Evolutionary conservation across 2,329 filamentous ascomycete species (phyloP).

Genomic region (Colletotrichum sp.): DNA sequence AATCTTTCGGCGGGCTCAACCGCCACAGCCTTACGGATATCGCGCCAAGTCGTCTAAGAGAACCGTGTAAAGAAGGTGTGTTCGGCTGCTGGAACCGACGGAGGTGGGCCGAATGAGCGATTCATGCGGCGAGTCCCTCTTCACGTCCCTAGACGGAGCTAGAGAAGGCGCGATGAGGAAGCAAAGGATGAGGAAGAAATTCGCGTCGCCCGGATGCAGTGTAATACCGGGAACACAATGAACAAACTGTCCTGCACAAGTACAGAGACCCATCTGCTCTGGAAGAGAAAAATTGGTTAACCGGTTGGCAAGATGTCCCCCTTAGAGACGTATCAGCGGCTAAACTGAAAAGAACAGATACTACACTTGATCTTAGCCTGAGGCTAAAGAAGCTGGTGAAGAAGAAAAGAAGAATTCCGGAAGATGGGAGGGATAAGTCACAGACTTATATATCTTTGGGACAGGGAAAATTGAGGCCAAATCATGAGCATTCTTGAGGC

Average conservation of each 20-base stretch:
- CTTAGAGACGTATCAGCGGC: neutral
- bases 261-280: neutral
- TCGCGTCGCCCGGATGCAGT: conserved; percentile 1
- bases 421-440: neutral
- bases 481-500: neutral
- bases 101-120: neutral
- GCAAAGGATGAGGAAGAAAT: neutral
- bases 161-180: neutral
- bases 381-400: conserved; percentile 25
- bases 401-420: conserved; percentile 12
- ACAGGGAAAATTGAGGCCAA: neutral
- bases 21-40: neutral
- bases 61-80: neutral
- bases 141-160: neutral
- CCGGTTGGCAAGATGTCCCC: neutral
- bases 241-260: neutral
- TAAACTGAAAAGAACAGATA: conserved; percentile 6
- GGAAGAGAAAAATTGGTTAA: neutral
- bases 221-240: conserved; percentile 5
- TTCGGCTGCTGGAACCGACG: neutral
- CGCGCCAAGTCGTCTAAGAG: neutral
- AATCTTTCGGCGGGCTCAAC: neutral
- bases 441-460: neutral
- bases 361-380: conserved; percentile 21
- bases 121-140: neutral